Percentiles rank a stretch among this genome's conserved stretches.
Conservation (phyloP, 2,329 filamentous ascomycete genomes). For the Penicillium sp. region DNA sequence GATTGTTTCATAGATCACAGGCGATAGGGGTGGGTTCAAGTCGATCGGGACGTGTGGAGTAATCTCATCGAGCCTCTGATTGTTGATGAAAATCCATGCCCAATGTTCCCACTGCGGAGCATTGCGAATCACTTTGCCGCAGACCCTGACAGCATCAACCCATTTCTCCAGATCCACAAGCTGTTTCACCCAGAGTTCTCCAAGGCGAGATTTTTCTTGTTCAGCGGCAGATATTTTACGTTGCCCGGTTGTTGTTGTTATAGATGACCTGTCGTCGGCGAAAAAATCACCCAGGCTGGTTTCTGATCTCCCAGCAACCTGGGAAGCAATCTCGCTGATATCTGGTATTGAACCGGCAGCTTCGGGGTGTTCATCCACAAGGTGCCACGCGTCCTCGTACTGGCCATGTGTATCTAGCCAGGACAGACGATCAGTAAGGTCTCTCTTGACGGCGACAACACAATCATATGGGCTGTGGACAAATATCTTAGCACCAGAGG, state of each 20-base stretch:
- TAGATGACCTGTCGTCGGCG: constrained; percentile 67
- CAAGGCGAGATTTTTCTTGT: constrained; percentile 86
- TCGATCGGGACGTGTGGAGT: constrained; percentile 77
- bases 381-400: constrained; percentile 84
- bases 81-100: constrained; percentile 88
- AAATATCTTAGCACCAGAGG: constrained; percentile 76
- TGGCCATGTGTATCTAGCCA: constrained; percentile 83
- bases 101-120: constrained; percentile 90
- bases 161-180: constrained; percentile 75
- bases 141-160: constrained; percentile 74
- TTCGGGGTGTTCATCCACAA: constrained; percentile 86
- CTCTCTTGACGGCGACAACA: constrained; percentile 85
- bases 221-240: constrained; percentile 68
- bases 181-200: constrained; percentile 90
- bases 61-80: constrained; percentile 86
- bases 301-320: constrained; percentile 35
- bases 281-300: constrained; percentile 67
- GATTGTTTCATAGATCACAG: constrained; percentile 83
- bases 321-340: constrained; percentile 33
- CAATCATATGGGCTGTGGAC: constrained; percentile 97
- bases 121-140: constrained; percentile 78
- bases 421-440: constrained; percentile 77
- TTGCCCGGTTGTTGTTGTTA: constrained; percentile 62
- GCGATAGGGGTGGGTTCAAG: constrained; percentile 77
- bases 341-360: constrained; percentile 50